Base-by-base conservation (phyloP, 2,329 filamentous ascomycete genomes). In the Phyllosticta ampelicida region DNA sequence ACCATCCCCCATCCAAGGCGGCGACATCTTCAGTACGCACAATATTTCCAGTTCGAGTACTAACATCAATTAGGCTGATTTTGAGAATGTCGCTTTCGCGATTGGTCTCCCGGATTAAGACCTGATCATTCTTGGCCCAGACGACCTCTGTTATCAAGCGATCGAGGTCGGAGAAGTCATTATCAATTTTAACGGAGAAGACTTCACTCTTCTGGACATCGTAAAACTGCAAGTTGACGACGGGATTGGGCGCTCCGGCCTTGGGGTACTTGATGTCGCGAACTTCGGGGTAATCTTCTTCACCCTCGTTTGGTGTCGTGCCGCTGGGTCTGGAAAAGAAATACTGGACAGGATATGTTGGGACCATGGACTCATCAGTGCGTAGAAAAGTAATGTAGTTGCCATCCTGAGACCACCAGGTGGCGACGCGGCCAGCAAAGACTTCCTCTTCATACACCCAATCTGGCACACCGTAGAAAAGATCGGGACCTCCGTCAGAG, bases 231-330 rank as follows among this genome's bases (percentile, higher is more conserved):
- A 99, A 75, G 61, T 90, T 85, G 3, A 99, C 92, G 13, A 89
- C 83, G 0, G 94, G 94, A 70, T 99, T 99, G 52, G 92, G 90
- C 1, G 91, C 86, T 3, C 94, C 95, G 19, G 94, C 87, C 72
- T 97, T 97, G 53, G 94, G 95, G 67, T 99, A 99, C 73, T 99
- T 99, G 81, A 99, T 95, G 65, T 90, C 77, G 62, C 86, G 83
- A 36, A 92, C 85, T 67, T 97, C 91, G 0, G 94, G 94, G 68
- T 99, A 99, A 55, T 83, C 85, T 70, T 96, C 90, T 63, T 95
- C 82, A 19, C 89, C 90, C 1, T 80, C 74, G 9, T 77, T 71
- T 3, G 90, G 85, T 53, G 78, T 63, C 53, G 82, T 80, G 23
- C 90, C 90, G 63, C 89, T 95, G 1, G 94, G 92, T 50, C 90